phyloP scores from a whole-genome alignment of 345 rosid species.

The Acer yangbiense region DNA sequence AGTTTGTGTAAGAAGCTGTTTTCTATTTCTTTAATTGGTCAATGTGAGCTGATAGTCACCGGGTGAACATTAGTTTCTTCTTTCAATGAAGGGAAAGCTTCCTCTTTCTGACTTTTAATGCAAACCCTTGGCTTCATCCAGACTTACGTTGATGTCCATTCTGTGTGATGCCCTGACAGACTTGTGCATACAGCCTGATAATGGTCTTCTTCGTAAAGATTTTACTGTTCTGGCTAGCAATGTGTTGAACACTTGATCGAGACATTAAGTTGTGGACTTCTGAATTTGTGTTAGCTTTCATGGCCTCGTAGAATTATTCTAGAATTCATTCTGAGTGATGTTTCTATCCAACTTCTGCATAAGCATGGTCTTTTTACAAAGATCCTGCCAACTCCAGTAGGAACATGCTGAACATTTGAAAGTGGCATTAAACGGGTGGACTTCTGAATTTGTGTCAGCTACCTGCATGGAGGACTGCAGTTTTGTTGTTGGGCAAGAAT shows the following conservation, averaged over 20 bases:
- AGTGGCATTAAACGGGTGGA: constrained; percentile 13
- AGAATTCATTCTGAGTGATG: not conserved
- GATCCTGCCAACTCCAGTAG: not conserved
- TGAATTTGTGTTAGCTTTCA: constrained; percentile 15
- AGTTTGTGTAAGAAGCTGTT: not conserved
- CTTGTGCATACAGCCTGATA: not conserved
- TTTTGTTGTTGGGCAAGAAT: constrained; percentile 56
- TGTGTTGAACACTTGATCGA: not conserved
- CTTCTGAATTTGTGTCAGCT: constrained; percentile 19
- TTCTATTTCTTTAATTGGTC: not conserved
- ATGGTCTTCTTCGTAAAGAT: not conserved
- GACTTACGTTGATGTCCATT: constrained; percentile 12
- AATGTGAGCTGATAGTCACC: not conserved
- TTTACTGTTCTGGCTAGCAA: not conserved
- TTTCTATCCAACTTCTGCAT: not conserved
- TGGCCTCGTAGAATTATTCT: no score
- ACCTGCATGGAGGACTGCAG: constrained; percentile 37
- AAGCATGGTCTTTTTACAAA: constrained; percentile 4
- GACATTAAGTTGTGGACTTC: constrained; percentile 12
- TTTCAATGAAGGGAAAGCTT: not conserved
- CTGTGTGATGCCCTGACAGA: not conserved
- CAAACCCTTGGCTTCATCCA: constrained; percentile 6
- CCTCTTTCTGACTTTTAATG: not conserved
- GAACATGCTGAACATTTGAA: not conserved
- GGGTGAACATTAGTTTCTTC: not conserved